Conservation (phyloP, 805 yeast species). For the Yamadazyma scolyti region DNA sequence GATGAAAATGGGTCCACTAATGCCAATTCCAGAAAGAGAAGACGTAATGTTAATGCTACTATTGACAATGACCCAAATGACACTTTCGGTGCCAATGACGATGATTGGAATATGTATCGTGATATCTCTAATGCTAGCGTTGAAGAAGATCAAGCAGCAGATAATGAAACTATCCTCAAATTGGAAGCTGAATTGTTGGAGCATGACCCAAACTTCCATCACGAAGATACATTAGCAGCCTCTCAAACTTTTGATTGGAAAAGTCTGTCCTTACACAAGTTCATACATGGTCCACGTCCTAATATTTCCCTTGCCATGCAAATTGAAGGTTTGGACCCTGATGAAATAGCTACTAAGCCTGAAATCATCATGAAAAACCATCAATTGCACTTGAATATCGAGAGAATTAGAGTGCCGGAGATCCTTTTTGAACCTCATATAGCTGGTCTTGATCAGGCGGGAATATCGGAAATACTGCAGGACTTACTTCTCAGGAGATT, state of each 20-base stretch:
- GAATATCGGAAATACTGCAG: constrained; percentile 74
- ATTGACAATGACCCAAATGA: constrained; percentile 91
- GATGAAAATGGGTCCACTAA: constrained; percentile 53
- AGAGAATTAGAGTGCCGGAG: constrained; percentile 90
- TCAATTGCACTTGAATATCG: constrained; percentile 87
- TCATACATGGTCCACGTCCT: constrained; percentile 85
- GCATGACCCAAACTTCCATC: constrained; percentile 79
- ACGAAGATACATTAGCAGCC: constrained; percentile 77
- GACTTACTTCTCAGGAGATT: constrained; percentile 61
- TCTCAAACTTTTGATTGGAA: constrained; percentile 78
- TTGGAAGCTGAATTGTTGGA: constrained; percentile 76
- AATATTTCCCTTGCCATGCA: constrained; percentile 56
- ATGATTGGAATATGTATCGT: constrained; percentile 90
- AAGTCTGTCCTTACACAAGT: constrained; percentile 73
- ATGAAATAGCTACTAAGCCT: constrained; percentile 41
- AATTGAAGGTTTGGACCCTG: constrained; percentile 38
- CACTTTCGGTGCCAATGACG: constrained; percentile 92
- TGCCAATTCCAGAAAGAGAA: constrained; percentile 44
- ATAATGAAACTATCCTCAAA: constrained; percentile 52
- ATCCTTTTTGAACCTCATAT: constrained; percentile 87
- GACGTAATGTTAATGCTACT: constrained; percentile 51
- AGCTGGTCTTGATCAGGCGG: constrained; percentile 95
- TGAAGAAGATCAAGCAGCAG: constrained; percentile 77
- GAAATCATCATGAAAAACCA: constrained; percentile 83
- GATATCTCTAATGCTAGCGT: constrained; percentile 74